Evolutionary conservation across 2,329 filamentous ascomycete genomes (phyloP).

Genomic region (Phaeoacremonium minimum): DNA sequence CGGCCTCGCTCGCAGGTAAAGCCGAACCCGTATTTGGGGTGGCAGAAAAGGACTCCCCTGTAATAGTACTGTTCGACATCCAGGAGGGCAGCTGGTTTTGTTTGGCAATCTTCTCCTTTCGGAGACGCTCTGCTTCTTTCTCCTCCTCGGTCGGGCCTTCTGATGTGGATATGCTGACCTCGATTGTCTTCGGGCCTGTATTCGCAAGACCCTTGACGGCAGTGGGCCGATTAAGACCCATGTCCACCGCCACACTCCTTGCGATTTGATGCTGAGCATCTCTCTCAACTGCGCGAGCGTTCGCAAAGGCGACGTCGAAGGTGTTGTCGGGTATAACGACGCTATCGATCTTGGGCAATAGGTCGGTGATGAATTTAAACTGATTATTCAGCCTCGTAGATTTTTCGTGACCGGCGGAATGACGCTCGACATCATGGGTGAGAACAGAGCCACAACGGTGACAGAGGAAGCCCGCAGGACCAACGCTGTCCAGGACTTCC

Average conservation of each 20-base stretch:
- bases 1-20: conserved; percentile 34
- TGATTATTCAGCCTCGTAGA: conserved; percentile 73
- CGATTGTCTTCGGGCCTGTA: conserved; percentile 63
- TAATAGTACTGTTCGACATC: conserved; percentile 69
- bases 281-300: conserved; percentile 59
- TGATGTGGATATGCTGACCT: conserved; percentile 63
- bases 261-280: conserved; percentile 64
- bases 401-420: conserved; percentile 67
- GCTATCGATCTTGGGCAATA: conserved; percentile 74
- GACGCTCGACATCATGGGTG: conserved; percentile 61
- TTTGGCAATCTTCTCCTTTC: conserved; percentile 59
- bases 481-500: conserved; percentile 77
- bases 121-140: conserved; percentile 58
- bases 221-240: conserved; percentile 51
- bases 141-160: conserved; percentile 65
- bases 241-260: conserved; percentile 53
- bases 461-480: conserved; percentile 73
- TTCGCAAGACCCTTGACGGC: conserved; percentile 66
- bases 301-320: conserved; percentile 64
- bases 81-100: conserved; percentile 69
- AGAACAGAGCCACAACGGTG: conserved; percentile 69
- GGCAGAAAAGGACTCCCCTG: conserved; percentile 52
- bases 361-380: conserved; percentile 72
- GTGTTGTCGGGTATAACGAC: conserved; percentile 69
- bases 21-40: conserved; percentile 23